Conservation (phyloP, 331 rosid genomes). For the Pyrus hybrid region DNA sequence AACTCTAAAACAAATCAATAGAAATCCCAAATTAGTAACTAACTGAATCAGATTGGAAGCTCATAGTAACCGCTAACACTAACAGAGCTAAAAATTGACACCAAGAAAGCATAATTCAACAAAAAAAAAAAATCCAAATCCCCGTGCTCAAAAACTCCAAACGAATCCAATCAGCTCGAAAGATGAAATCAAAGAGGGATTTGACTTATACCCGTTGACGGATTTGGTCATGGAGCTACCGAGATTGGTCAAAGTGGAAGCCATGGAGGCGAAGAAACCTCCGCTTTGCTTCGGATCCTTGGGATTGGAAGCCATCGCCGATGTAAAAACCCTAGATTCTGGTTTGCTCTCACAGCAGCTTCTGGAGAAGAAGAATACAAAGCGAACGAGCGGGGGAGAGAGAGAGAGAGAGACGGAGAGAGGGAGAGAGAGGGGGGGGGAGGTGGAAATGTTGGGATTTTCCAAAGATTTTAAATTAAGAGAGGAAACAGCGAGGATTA, state of each 20-base stretch:
- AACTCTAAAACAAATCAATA: not conserved
- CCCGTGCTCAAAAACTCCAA: not conserved
- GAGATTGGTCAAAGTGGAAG: constrained; percentile 55
- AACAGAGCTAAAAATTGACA: not conserved
- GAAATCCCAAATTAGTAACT: not conserved
- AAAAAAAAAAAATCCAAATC: not conserved
- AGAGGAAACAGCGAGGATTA: constrained; percentile 29
- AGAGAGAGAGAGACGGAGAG: not conserved
- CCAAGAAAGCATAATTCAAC: not conserved
- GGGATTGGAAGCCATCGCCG: constrained; percentile 4
- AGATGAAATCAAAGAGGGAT: not conserved
- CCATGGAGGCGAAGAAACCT: constrained; percentile 66
- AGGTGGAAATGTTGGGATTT: not conserved
- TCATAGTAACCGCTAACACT: not conserved
- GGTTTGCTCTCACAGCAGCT: not conserved
- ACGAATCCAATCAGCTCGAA: not conserved
- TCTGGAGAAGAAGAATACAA: not conserved
- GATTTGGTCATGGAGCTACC: constrained; percentile 83
- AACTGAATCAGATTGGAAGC: not conserved
- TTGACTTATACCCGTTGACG: constrained; percentile 62
- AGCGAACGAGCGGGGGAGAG: not conserved
- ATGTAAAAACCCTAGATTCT: not conserved
- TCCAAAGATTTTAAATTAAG: not conserved
- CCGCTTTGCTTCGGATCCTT: constrained; percentile 11
- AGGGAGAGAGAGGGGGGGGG: not conserved